Evolutionary conservation across 441 rosid species (phyloP).

Genomic region (Caryocar brasiliense): DNA sequence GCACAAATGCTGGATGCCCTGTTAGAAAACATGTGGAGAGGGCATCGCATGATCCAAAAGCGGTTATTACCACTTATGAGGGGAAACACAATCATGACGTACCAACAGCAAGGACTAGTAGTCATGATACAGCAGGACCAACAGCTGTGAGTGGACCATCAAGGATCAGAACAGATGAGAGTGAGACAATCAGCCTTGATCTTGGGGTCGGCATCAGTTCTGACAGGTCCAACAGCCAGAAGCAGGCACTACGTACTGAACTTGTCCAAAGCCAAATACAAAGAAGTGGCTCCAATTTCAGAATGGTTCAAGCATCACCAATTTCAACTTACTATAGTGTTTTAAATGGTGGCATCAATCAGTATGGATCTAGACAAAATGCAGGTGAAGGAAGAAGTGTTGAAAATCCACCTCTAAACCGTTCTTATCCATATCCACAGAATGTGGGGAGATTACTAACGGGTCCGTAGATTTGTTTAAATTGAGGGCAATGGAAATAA

Average conservation of each 20-base stretch:
- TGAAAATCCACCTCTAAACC: conserved; percentile 39
- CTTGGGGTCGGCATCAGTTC: conserved; percentile 85
- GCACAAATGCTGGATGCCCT: conserved; percentile 84
- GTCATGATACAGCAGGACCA: conserved; percentile 51
- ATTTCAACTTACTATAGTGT: conserved; percentile 38
- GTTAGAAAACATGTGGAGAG: conserved; percentile 98
- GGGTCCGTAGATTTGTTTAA: conserved; percentile 46
- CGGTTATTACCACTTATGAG: conserved; percentile 92
- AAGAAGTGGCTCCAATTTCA: conserved; percentile 39
- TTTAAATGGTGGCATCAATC: conserved; percentile 41
- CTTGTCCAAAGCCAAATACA: conserved; percentile 25
- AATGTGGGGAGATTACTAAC: conserved; percentile 61
- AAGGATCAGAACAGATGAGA: conserved; percentile 46
- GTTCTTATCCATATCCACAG: conserved; percentile 53
- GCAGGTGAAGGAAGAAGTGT: conserved; percentile 30
- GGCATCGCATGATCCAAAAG: conserved; percentile 94
- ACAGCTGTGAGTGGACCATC: conserved; percentile 22
- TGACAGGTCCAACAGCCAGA: conserved; percentile 36
- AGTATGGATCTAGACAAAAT: conserved; percentile 42
- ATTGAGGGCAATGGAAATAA: conserved; percentile 10
- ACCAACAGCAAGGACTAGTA: conserved; percentile 53
- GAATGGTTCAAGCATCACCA: conserved; percentile 37
- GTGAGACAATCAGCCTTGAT: conserved; percentile 65
- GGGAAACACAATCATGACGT: conserved; percentile 97
- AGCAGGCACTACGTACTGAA: conserved; percentile 25